phyloP scores from a whole-genome alignment of 495 filamentous ascomycete species.

The Aspergillus carlsbadensis region DNA sequence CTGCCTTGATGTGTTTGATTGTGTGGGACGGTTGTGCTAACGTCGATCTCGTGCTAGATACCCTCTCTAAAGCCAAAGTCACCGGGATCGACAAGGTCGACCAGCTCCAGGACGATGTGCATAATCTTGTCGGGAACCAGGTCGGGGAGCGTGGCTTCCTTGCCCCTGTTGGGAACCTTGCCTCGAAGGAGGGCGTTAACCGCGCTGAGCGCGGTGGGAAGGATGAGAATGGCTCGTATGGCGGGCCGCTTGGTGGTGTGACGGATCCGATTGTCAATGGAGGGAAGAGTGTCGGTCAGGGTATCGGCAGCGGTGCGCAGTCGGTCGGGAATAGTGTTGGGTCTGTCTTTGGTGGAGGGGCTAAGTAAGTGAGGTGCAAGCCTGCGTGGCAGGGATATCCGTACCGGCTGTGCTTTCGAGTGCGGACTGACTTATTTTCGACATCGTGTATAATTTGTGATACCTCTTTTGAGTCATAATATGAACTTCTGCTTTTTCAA shows the following conservation, averaged over 20 bases:
- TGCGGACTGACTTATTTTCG: no score
- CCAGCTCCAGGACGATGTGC: conserved; percentile 60
- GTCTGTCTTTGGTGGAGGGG: neutral
- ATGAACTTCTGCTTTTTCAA: no score
- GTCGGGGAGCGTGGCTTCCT: conserved; percentile 63
- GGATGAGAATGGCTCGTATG: conserved; percentile 55
- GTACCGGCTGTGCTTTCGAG: no score
- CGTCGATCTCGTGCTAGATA: conserved; percentile 45
- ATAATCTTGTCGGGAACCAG: conserved; percentile 57
- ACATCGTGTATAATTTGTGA: no score
- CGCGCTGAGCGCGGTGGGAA: conserved; percentile 61
- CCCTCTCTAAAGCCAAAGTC: conserved; percentile 64
- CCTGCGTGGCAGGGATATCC: no score
- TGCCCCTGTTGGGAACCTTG: conserved; percentile 57
- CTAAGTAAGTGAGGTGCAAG: conserved; percentile 3
- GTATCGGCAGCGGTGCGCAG: conserved; percentile 3
- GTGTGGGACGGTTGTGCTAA: neutral
- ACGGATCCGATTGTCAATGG: conserved; percentile 16
- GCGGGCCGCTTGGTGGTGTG: conserved; percentile 18
- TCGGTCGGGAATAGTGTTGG: conserved; percentile 3
- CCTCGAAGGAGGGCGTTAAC: conserved; percentile 64
- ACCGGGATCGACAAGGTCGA: conserved; percentile 60
- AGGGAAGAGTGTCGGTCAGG: conserved; percentile 8
- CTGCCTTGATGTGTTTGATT: neutral
- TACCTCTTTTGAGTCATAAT: no score